Percentiles rank a stretch among this genome's conserved stretches.
These are phyloP conservation scores for Neonectria sp. DNA, from an alignment of 2,329 filamentous ascomycete genomes.

Conservation along the genomic window DNA sequence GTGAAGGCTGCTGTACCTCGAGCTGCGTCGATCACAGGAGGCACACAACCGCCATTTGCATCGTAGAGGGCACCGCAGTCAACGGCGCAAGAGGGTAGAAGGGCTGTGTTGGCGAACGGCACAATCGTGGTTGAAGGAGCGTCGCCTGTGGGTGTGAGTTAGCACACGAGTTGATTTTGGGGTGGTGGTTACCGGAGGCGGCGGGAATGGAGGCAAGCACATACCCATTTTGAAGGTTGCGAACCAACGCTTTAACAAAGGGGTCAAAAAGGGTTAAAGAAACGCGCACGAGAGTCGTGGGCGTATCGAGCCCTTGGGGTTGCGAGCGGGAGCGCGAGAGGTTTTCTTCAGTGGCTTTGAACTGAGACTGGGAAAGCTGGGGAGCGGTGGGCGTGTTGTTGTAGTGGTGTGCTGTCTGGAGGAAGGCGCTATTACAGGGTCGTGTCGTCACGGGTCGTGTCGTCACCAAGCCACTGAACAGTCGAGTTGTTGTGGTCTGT, in stretches of 20 bases:
- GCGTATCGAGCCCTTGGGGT: background rate
- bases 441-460: constrained; percentile 32
- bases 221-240: constrained; percentile 56
- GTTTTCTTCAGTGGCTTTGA: constrained; percentile 4
- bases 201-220: constrained; percentile 27
- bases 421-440: constrained; percentile 14
- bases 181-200: constrained; percentile 39
- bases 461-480: constrained; percentile 22
- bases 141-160: constrained; percentile 33
- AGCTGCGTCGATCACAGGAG: constrained; percentile 63
- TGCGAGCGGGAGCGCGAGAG: constrained; percentile 2
- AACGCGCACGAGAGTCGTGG: background rate
- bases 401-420: constrained; percentile 20
- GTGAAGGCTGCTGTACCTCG: constrained; percentile 70
- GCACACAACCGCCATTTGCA: constrained; percentile 80
- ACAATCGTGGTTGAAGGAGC: constrained; percentile 65
- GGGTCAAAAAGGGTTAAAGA: background rate
- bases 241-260: constrained; percentile 9
- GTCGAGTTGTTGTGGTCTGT: background rate
- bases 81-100: constrained; percentile 74
- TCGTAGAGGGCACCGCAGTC: constrained; percentile 74
- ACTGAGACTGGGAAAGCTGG: constrained; percentile 16
- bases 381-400: constrained; percentile 9
- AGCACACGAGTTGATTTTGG: constrained; percentile 34
- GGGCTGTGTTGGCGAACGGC: constrained; percentile 61